Conservation (phyloP, 176 grass and related monocot species). For the Luzula sylvatica region DNA sequence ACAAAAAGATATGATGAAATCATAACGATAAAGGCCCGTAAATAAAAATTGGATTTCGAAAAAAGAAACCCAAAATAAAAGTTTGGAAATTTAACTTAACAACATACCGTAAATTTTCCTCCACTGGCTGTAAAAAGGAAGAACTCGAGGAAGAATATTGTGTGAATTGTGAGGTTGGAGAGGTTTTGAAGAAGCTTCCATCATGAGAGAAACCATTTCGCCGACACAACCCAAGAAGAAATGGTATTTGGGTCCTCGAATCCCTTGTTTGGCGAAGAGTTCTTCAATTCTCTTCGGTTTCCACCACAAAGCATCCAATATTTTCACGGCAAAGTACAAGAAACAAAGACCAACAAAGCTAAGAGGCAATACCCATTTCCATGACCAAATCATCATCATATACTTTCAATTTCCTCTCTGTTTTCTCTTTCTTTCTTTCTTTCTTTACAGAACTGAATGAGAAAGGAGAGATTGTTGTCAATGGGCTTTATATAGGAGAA, state of each 20-base stretch:
- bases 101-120: constrained; percentile 88
- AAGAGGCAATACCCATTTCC: constrained; percentile 13
- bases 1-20: not conserved
- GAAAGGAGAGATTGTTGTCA: not conserved
- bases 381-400: constrained; percentile 28
- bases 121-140: constrained; percentile 97
- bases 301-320: constrained; percentile 87
- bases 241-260: constrained; percentile 78
- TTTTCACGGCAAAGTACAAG: constrained; percentile 34
- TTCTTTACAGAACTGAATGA: not conserved
- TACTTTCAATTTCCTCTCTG: not conserved
- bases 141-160: constrained; percentile 84
- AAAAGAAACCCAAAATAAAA: not conserved
- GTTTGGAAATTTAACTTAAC: not conserved
- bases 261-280: constrained; percentile 76
- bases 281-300: constrained; percentile 75
- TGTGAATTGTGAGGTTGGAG: constrained; percentile 56
- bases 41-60: not conserved
- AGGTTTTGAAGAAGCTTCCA: constrained; percentile 82
- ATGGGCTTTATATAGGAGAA: constrained; percentile 29
- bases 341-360: constrained; percentile 4
- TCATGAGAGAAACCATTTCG: constrained; percentile 85
- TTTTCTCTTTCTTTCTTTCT: not conserved
- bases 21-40: not conserved
- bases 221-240: constrained; percentile 82